phyloP scores from a whole-genome alignment of 768 basidiomycete species.

The Sporobolomyces roseus region DNA sequence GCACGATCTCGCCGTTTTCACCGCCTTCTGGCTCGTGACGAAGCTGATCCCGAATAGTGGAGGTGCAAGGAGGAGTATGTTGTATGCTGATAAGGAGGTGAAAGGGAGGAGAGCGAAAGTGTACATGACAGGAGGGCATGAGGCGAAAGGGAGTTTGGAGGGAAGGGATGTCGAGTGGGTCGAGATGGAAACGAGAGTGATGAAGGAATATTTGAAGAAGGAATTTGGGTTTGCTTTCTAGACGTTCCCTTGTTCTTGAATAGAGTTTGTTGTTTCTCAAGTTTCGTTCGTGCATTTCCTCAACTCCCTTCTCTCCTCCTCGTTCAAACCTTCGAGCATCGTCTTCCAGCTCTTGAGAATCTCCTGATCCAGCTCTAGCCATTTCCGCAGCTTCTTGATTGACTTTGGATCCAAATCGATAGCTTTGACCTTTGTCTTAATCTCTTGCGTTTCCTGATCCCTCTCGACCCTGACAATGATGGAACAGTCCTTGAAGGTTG shows the following conservation, averaged over 20 bases:
- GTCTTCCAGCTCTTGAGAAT: constrained; percentile 53
- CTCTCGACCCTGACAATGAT: constrained; percentile 54
- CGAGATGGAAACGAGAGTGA: constrained; percentile 29
- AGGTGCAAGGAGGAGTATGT: constrained; percentile 30
- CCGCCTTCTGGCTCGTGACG: constrained; percentile 34
- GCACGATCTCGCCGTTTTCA: constrained; percentile 19
- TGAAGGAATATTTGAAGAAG: constrained; percentile 18
- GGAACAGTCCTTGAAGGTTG: constrained; percentile 96
- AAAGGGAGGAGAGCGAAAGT: constrained; percentile 16
- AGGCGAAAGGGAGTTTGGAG: constrained; percentile 28
- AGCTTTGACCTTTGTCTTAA: constrained; percentile 55
- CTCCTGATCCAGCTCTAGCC: constrained; percentile 67
- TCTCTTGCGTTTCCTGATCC: neutral
- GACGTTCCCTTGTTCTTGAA: too few species aligned
- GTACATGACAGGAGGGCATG: constrained; percentile 33
- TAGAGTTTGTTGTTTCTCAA: too few species aligned
- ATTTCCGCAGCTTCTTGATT: constrained; percentile 61
- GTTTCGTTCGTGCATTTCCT: constrained; percentile 7
- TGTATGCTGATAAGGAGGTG: constrained; percentile 30
- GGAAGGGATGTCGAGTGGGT: constrained; percentile 38
- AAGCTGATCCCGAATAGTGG: constrained; percentile 30
- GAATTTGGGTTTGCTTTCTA: constrained; percentile 33
- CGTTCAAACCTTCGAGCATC: neutral
- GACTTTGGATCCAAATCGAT: constrained; percentile 86
- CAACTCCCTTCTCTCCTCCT: neutral